These are phyloP conservation scores for Penicillium sp. DNA, from an alignment of 2,329 filamentous ascomycete genomes.

Conservation along the genomic window DNA sequence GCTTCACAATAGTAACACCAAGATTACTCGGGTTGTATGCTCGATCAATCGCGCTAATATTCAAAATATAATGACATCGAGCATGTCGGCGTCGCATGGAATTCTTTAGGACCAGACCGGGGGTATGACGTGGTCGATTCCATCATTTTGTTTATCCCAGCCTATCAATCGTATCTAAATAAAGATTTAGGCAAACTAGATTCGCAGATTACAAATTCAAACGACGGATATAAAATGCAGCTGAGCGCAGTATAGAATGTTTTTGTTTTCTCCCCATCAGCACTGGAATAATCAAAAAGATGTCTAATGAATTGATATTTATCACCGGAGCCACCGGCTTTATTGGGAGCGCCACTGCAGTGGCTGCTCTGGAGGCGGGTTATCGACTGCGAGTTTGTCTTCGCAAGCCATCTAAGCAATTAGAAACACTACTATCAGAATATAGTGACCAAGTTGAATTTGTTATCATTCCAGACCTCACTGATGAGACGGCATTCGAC, in stretches of 20 bases:
- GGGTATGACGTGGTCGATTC: not conserved
- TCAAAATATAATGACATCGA: not conserved
- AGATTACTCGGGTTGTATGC: not conserved
- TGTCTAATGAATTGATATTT: constrained; percentile 22
- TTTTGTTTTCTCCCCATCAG: not conserved
- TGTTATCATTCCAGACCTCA: constrained; percentile 22
- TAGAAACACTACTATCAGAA: constrained; percentile 12
- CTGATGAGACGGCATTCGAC: constrained; percentile 14
- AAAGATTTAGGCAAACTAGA: not conserved
- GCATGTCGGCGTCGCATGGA: not conserved
- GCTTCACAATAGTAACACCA: not conserved
- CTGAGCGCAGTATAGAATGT: not conserved
- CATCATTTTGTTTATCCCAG: not conserved
- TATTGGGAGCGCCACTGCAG: constrained; percentile 24
- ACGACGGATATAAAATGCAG: not conserved
- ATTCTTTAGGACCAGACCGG: too few relatives aligned
- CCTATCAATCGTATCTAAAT: not conserved
- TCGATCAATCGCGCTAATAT: too few relatives aligned
- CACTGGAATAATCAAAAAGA: constrained; percentile 10
- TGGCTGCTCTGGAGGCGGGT: constrained; percentile 22
- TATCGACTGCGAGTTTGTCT: constrained; percentile 25
- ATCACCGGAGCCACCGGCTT: constrained; percentile 31
- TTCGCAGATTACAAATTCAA: not conserved
- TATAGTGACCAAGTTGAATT: constrained; percentile 21
- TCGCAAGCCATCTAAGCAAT: constrained; percentile 17